These are phyloP conservation scores for Cercospora sesami DNA, from an alignment of 2,329 filamentous ascomycete species.

Conservation along the genomic window DNA sequence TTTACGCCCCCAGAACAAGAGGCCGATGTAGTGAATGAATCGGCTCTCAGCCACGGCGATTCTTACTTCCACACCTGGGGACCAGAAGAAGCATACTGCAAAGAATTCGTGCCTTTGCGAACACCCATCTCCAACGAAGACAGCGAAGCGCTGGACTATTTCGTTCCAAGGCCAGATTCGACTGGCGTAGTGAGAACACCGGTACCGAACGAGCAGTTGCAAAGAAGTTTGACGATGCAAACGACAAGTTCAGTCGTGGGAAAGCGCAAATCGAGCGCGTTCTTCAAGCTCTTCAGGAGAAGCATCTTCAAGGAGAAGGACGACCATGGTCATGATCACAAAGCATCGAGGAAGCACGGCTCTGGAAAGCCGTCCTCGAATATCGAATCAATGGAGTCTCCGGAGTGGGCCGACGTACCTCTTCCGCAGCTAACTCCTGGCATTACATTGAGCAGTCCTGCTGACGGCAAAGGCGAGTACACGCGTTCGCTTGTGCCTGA, in stretches of 20 bases:
- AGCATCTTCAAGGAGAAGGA: conserved; percentile 17
- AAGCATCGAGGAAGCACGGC: neutral
- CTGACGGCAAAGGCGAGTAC: conserved; percentile 7
- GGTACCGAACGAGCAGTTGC: neutral
- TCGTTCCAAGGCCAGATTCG: neutral
- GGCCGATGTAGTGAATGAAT: conserved; percentile 9
- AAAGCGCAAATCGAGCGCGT: conserved; percentile 24
- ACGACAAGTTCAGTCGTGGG: neutral
- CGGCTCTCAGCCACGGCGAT: conserved; percentile 22
- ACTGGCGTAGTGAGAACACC: neutral
- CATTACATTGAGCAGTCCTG: conserved; percentile 20
- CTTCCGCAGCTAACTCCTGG: conserved; percentile 17
- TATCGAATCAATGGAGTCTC: neutral
- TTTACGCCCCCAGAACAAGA: conserved; percentile 31
- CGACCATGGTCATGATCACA: neutral
- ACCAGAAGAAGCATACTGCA: conserved; percentile 23
- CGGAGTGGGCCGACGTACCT: neutral
- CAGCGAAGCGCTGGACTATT: neutral
- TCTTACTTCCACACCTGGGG: conserved; percentile 33
- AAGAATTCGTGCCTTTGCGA: conserved; percentile 24
- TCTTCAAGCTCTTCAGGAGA: conserved; percentile 27
- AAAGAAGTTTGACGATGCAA: neutral
- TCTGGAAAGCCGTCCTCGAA: neutral
- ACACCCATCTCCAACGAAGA: conserved; percentile 6
- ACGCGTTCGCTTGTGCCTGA: conserved; percentile 19